Evolutionary conservation across 2,329 filamentous ascomycete genomes (phyloP).

Genomic region (Sclerotinia sclerotiorum): DNA sequence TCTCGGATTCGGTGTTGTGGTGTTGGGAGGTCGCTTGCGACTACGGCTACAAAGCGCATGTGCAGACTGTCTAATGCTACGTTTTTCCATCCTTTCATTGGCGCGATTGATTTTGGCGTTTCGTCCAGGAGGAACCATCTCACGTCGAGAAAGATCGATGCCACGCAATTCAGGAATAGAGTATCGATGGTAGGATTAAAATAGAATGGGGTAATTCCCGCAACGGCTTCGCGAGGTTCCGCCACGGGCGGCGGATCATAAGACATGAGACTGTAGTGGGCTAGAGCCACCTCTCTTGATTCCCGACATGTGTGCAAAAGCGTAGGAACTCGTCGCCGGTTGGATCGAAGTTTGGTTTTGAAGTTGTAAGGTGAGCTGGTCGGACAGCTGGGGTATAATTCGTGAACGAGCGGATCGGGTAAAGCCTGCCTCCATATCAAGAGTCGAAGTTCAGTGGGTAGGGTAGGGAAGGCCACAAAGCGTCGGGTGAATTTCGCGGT

Average conservation of each 20-base stretch:
- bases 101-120: conserved; percentile 28
- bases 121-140: conserved; percentile 39
- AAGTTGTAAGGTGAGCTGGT: conserved; percentile 37
- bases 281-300: conserved; percentile 33
- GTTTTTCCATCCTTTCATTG: conserved; percentile 38
- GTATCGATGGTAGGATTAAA: conserved; percentile 37
- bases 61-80: conserved; percentile 39
- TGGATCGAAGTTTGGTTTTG: conserved; percentile 40
- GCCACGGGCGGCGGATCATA: conserved; percentile 29
- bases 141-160: conserved; percentile 38
- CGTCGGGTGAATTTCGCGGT: conserved; percentile 13
- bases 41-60: conserved; percentile 37
- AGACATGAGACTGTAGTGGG: conserved; percentile 35
- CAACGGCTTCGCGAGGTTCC: conserved; percentile 27
- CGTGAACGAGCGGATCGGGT: conserved; percentile 35
- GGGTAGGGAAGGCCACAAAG: conserved; percentile 27
- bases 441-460: conserved; percentile 36
- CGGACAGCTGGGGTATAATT: conserved; percentile 34
- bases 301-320: conserved; percentile 36
- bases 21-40: conserved; percentile 31
- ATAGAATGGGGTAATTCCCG: conserved; percentile 38
- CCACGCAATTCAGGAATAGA: conserved; percentile 34
- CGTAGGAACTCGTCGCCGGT: conserved; percentile 33
- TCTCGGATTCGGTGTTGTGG: conserved; percentile 35
- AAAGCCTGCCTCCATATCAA: conserved; percentile 36